A percentile compares a stretch with the other conserved stretches of the same genome.
Evolutionary conservation across 1,284 basidiomycete species (phyloP).

Genomic region (Malassezia pachydermatis): DNA sequence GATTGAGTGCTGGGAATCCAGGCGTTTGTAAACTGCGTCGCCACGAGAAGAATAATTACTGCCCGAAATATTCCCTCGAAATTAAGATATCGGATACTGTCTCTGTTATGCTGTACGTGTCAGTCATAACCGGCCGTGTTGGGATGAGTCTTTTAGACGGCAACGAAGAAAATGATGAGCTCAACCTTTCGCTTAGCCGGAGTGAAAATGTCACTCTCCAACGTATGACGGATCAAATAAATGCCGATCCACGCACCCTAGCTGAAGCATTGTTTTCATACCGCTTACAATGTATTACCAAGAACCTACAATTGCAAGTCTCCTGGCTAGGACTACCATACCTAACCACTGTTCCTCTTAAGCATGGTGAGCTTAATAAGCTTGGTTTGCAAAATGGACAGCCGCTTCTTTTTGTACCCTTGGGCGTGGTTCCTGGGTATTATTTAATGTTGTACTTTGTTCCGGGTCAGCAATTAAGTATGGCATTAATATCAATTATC

Average conservation of each 20-base stretch:
- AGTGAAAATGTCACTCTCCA: conserved; percentile 3
- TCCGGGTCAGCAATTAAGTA: not conserved
- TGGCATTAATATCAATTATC: conserved; percentile 9
- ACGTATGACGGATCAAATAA: conserved; percentile 8
- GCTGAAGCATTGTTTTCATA: conserved; percentile 2
- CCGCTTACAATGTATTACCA: conserved; percentile 6
- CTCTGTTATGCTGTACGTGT: conserved; percentile 9
- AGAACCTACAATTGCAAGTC: conserved; percentile 1
- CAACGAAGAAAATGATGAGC: not conserved
- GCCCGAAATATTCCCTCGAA: conserved; percentile 6
- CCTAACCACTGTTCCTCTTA: not conserved
- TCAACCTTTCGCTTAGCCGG: conserved; percentile 1
- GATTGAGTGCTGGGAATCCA: not conserved
- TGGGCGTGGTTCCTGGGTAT: conserved; percentile 3
- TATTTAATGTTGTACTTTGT: conserved; percentile 7
- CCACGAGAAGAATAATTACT: not conserved
- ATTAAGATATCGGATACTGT: conserved; percentile 5
- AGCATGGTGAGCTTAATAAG: conserved; percentile 7
- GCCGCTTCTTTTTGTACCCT: conserved; percentile 11
- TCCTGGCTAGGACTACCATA: conserved; percentile 12
- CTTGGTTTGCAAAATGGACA: conserved; percentile 6
- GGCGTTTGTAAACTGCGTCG: conserved; percentile 2
- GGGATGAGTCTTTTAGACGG: conserved; percentile 7
- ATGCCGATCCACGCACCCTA: not conserved
- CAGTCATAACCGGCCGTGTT: conserved; percentile 4